Percentiles rank a stretch among this genome's conserved stretches.
Conservation (phyloP, 1,139 yeast species). For the Candida mesenterica region DNA sequence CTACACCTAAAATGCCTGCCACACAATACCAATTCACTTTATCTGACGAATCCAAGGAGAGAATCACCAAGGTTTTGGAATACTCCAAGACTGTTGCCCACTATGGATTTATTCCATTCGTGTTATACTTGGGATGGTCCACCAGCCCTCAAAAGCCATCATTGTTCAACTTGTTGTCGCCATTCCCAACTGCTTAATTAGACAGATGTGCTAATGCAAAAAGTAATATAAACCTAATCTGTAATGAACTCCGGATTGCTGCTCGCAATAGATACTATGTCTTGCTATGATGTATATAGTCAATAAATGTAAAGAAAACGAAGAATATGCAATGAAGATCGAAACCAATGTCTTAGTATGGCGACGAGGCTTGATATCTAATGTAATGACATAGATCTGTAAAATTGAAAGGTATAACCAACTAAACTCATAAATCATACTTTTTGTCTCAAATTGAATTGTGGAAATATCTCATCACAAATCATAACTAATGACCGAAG, state of each 20-base stretch:
- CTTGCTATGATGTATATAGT: slow-evolving; percentile 8
- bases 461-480: too few species aligned
- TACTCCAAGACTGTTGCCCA: slow-evolving; percentile 86
- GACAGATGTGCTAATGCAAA: too few species aligned
- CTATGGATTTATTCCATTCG: slow-evolving; percentile 96
- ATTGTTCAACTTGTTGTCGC: slow-evolving; percentile 68
- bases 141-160: slow-evolving; percentile 84
- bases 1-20: slow-evolving; percentile 10
- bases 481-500: background rate
- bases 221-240: too few species aligned
- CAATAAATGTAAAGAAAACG: background rate
- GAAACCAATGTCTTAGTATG: too few species aligned
- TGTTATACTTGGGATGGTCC: slow-evolving; percentile 90
- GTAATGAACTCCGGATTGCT: background rate
- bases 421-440: background rate
- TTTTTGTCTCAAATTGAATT: too few species aligned
- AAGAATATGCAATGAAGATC: background rate
- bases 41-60: slow-evolving; percentile 81
- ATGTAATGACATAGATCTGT: too few species aligned
- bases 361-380: too few species aligned
- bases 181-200: slow-evolving; percentile 69
- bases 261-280: background rate
- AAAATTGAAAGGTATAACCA: background rate
- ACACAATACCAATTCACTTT: slow-evolving; percentile 39
- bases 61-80: slow-evolving; percentile 78